These are phyloP conservation scores for Selaginella moellendorffii DNA, from an alignment of 75 land plant species.

Conservation along the genomic window DNA sequence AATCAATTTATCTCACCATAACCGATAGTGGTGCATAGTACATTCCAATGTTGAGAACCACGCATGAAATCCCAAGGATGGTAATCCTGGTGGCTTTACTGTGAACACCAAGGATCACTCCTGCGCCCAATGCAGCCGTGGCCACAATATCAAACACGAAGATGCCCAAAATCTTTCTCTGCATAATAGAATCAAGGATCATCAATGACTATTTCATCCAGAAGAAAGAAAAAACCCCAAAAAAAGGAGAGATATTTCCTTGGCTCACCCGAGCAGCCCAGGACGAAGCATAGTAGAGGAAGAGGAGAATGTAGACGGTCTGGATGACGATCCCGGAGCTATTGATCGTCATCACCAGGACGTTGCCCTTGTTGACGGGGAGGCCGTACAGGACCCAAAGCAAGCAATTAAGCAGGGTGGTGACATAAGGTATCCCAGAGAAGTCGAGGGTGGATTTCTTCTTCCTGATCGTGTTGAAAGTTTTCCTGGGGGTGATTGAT, in stretches of 20 bases:
- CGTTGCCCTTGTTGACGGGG: constrained; percentile 43
- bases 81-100: neutral
- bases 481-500: constrained; percentile 52
- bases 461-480: constrained; percentile 42
- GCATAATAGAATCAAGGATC: neutral
- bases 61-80: neutral
- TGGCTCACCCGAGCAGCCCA: neutral
- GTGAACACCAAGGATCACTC: neutral
- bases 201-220: neutral
- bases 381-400: constrained; percentile 63
- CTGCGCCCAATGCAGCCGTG: neutral
- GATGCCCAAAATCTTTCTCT: neutral
- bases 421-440: constrained; percentile 47
- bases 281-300: constrained; percentile 29
- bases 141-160: neutral
- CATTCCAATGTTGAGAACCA: neutral
- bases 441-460: constrained; percentile 44
- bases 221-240: neutral
- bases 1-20: neutral
- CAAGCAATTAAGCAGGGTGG: constrained; percentile 55
- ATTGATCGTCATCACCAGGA: constrained; percentile 53
- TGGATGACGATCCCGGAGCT: constrained; percentile 42
- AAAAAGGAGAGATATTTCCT: neutral
- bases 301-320: constrained; percentile 31
- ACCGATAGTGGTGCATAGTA: neutral